Evolutionary conservation across 768 basidiomycete genomes (phyloP).

Genomic region (Panaeolus papilionaceus): DNA sequence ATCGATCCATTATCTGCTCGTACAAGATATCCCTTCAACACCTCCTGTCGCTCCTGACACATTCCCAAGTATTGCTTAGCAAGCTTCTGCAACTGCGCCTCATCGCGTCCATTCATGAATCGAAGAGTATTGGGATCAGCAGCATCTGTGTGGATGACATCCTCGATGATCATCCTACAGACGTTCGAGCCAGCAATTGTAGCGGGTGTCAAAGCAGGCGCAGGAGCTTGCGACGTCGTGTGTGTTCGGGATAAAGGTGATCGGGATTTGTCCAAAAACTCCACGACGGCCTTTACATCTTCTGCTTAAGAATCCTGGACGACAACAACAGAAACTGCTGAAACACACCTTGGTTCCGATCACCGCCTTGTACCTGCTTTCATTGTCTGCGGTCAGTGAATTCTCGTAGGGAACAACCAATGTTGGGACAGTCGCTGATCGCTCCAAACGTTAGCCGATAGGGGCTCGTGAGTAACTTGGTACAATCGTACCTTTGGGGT

Average conservation of each 20-base stretch:
- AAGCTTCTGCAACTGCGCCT: conserved; percentile 54
- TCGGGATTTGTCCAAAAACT: conserved; percentile 86
- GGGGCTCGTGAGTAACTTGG: background rate
- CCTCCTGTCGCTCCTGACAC: conserved; percentile 54
- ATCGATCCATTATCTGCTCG: conserved; percentile 56
- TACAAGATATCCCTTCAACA: conserved; percentile 54
- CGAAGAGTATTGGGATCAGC: conserved; percentile 68
- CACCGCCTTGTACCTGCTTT: conserved; percentile 82
- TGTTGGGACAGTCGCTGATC: conserved; percentile 77
- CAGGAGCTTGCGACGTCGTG: conserved; percentile 75
- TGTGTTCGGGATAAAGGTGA: conserved; percentile 69
- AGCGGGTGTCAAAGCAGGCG: conserved; percentile 78
- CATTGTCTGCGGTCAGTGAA: conserved; percentile 70
- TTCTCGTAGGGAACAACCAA: conserved; percentile 85
- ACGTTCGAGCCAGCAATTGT: conserved; percentile 72
- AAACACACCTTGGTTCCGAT: conserved; percentile 69
- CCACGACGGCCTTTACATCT: conserved; percentile 67
- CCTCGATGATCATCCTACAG: conserved; percentile 59
- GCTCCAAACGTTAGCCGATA: conserved; percentile 2
- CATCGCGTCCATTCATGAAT: conserved; percentile 64
- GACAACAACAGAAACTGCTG: conserved; percentile 1
- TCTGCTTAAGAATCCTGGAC: background rate
- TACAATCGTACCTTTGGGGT: conserved; percentile 63
- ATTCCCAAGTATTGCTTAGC: conserved; percentile 47
- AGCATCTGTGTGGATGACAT: conserved; percentile 65